Percentiles rank a stretch among this genome's conserved stretches.
These are phyloP conservation scores for Sergeia podlipaevii DNA, from an alignment of 208 protist species.

Conservation along the genomic window DNA sequence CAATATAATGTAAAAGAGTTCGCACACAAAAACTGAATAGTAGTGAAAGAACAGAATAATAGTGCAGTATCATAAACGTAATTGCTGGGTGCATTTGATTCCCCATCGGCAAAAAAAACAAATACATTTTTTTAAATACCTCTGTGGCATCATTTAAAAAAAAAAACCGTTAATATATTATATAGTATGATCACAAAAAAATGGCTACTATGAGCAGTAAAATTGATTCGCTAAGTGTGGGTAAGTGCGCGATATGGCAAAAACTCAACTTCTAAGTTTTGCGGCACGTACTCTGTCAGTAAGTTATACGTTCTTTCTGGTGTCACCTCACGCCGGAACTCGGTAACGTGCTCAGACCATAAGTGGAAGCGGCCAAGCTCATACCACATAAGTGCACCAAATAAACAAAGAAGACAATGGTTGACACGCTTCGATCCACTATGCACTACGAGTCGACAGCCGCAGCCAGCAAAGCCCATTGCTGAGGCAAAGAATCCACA, in stretches of 20 bases:
- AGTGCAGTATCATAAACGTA: too few relatives aligned
- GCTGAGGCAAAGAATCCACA: conserved; percentile 79
- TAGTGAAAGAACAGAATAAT: too few relatives aligned
- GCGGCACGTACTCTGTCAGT: conserved; percentile 70
- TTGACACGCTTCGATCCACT: conserved; percentile 35
- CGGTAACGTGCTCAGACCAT: conserved; percentile 66
- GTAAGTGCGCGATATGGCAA: conserved; percentile 33
- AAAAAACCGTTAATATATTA: too few relatives aligned
- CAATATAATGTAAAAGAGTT: conserved; percentile 13
- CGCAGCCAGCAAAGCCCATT: conserved; percentile 64
- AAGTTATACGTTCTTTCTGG: conserved; percentile 67
- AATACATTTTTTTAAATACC: too few relatives aligned
- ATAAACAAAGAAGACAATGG: conserved; percentile 28
- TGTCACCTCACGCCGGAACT: conserved; percentile 54
- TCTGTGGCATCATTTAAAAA: too few relatives aligned
- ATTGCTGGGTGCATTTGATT: too few relatives aligned
- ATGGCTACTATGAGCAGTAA: too few relatives aligned
- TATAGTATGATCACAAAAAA: too few relatives aligned
- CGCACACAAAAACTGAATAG: not conserved
- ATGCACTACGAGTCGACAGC: conserved; percentile 41
- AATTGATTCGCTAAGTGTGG: too few relatives aligned
- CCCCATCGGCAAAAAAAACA: too few relatives aligned
- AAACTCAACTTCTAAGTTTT: conserved; percentile 45
- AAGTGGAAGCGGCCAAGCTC: conserved; percentile 80
- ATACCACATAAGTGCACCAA: conserved; percentile 73